Evolutionary conservation across 768 basidiomycete species (phyloP), one percentile per base, ranked within the genome.

Genomic region (Xerocomus potaroensis): DNA sequence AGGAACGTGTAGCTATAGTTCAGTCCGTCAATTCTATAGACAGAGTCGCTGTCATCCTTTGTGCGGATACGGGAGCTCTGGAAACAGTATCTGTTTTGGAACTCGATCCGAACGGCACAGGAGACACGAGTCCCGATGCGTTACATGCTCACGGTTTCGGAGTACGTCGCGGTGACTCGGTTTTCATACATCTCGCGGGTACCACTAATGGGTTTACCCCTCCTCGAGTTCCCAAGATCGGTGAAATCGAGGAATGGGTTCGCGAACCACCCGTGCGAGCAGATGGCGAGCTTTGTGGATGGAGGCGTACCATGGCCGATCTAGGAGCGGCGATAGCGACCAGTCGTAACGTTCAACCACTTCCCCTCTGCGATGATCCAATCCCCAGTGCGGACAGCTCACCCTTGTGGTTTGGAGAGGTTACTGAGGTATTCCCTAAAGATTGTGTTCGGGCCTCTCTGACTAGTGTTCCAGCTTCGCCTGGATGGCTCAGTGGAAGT

Each of bases 371-470:
- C 18, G 62, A 57, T 32, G 74, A 84, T 14, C 64, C 70, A 43
- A 66, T 73, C 43, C 75, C 77, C 30, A 52, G 53, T 26, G 68
- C 64, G 42, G 74, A 75, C 55, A 59, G 64, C 8, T 62, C 68
- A 37, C 60, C 90, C 19, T 69, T 73, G 36, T 97, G 93, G 93
- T 81, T 89, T 45, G 93, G 93, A 19, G 90, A 95, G 70, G 91
- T 96, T 15, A 78, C 77, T 24, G 78, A 76, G 63, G 91, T 81
- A 67, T 41, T 80, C 50, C 40, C 8, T 12, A 6, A 38, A 40
- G 60, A 26, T 44, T 24, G 18, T 29, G 39, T 22, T 19, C 14
- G 30, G 12, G 22, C 37, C 55, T 45, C n/a, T 36, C 22, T 53
- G 39, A 47, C 51, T 38, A 35, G 19, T 24, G 50, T 38, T 30